These are phyloP conservation scores for Vachellia collinsii DNA, from an alignment of 306 rosid species.

Conservation along the genomic window DNA sequence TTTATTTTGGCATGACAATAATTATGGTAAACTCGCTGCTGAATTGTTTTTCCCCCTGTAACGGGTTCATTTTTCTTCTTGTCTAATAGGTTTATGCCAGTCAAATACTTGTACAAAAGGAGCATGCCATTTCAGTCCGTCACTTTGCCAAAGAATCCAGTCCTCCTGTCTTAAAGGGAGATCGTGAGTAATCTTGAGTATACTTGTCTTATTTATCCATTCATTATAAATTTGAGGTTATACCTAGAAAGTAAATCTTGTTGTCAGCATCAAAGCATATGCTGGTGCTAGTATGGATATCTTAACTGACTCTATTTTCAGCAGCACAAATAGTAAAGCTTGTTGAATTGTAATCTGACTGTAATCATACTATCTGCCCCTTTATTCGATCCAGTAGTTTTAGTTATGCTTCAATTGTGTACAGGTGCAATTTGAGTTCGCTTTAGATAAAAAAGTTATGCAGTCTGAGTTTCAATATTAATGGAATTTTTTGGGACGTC, in stretches of 20 bases:
- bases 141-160: slow-evolving; percentile 72
- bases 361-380: slow-evolving; percentile 1
- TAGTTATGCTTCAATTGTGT: neutral
- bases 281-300: neutral
- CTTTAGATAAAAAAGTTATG: neutral
- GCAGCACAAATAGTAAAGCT: neutral
- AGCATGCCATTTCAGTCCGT: slow-evolving; percentile 72
- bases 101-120: slow-evolving; percentile 65
- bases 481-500: slow-evolving; percentile 1
- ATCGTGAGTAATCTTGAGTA: slow-evolving; percentile 58
- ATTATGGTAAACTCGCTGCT: neutral
- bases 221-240: neutral
- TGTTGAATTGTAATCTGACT: slow-evolving; percentile 5
- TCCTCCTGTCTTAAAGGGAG: slow-evolving; percentile 82
- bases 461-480: slow-evolving; percentile 4
- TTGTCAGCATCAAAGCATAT: neutral
- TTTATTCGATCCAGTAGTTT: slow-evolving; percentile 11
- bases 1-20: neutral
- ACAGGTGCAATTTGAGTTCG: neutral
- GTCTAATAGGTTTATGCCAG: slow-evolving; percentile 61
- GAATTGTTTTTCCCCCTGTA: neutral
- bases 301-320: neutral
- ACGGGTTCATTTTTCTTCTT: neutral
- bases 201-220: slow-evolving; percentile 23
- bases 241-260: neutral